A percentile compares a stretch with the other conserved stretches of the same genome.
Evolutionary conservation across 2,329 filamentous ascomycete genomes (phyloP).

Genomic region (Anthostomella pinea): DNA sequence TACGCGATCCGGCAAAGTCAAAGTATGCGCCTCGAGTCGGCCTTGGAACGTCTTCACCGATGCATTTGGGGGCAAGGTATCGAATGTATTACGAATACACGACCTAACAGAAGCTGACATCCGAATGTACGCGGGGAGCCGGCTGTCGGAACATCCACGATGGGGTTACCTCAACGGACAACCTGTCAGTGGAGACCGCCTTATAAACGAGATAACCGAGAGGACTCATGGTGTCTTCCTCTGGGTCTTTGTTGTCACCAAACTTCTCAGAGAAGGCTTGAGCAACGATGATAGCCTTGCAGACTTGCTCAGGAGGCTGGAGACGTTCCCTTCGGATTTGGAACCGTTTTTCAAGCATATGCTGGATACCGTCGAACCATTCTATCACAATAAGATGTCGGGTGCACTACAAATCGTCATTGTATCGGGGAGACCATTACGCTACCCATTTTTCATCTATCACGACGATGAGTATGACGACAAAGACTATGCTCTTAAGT

Average conservation of each 20-base stretch:
- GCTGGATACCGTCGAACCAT: conserved; percentile 11
- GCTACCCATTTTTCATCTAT: no score
- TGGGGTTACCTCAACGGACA: conserved; percentile 8
- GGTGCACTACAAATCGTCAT: neutral
- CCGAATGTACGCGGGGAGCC: conserved; percentile 10
- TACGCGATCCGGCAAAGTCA: conserved; percentile 26
- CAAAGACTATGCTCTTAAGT: neutral
- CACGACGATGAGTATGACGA: conserved; percentile 1
- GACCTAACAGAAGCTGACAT: conserved; percentile 24
- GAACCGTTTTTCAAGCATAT: conserved; percentile 21
- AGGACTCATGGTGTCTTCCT: conserved; percentile 31
- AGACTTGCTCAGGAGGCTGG: conserved; percentile 12
- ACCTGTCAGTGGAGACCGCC: neutral
- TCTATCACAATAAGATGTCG: conserved; percentile 9
- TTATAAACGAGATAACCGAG: conserved; percentile 19
- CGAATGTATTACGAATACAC: conserved; percentile 18
- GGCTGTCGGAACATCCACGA: conserved; percentile 11
- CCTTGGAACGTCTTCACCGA: conserved; percentile 28
- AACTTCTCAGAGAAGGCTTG: conserved; percentile 21
- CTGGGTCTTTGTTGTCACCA: conserved; percentile 29
- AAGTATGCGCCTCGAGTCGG: conserved; percentile 29
- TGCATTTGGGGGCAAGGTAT: conserved; percentile 15
- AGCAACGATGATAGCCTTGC: conserved; percentile 15
- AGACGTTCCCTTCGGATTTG: conserved; percentile 15
- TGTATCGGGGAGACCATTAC: neutral